These are phyloP conservation scores for Phytophthora podocarpi DNA, from an alignment of 352 stramenopile genomes.

Conservation along the genomic window DNA sequence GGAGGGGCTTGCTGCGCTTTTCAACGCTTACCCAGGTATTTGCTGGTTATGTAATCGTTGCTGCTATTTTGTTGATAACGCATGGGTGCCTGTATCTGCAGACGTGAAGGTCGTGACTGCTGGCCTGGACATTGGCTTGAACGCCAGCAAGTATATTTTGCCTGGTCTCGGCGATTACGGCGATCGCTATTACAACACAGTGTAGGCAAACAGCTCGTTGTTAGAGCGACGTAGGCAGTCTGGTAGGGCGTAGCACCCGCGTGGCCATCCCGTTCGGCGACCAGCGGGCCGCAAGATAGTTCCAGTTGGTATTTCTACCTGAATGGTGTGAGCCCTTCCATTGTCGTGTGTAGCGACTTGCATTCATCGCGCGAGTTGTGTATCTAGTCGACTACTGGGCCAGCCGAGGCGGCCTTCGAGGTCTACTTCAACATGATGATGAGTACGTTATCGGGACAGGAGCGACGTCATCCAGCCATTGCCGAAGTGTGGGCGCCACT, in stretches of 20 bases:
- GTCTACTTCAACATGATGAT: neutral
- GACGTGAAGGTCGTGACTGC: slow-evolving; percentile 83
- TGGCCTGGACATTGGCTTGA: slow-evolving; percentile 85
- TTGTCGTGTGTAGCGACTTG: slow-evolving; percentile 1
- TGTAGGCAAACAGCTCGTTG: slow-evolving; percentile 15
- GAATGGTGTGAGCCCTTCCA: slow-evolving; percentile 14
- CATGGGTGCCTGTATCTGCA: neutral
- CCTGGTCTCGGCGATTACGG: slow-evolving; percentile 96
- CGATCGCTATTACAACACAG: slow-evolving; percentile 92
- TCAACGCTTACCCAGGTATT: slow-evolving; percentile 71
- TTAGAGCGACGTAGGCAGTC: slow-evolving; percentile 1
- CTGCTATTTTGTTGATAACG: slow-evolving; percentile 1
- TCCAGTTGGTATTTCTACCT: slow-evolving; percentile 14
- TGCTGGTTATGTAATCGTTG: neutral
- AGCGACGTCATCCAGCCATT: too few species aligned
- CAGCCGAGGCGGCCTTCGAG: too few species aligned
- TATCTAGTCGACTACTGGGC: too few species aligned
- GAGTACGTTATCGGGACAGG: neutral
- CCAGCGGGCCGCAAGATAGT: slow-evolving; percentile 4
- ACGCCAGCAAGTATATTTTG: slow-evolving; percentile 96
- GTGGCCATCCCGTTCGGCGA: neutral
- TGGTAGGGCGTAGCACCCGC: slow-evolving; percentile 1
- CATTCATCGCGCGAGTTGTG: slow-evolving; percentile 3
- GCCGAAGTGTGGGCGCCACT: too few species aligned
- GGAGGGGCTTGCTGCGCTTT: slow-evolving; percentile 88